phyloP scores from a whole-genome alignment of 1,139 yeast species.

The Diutina pseudorugosa region DNA sequence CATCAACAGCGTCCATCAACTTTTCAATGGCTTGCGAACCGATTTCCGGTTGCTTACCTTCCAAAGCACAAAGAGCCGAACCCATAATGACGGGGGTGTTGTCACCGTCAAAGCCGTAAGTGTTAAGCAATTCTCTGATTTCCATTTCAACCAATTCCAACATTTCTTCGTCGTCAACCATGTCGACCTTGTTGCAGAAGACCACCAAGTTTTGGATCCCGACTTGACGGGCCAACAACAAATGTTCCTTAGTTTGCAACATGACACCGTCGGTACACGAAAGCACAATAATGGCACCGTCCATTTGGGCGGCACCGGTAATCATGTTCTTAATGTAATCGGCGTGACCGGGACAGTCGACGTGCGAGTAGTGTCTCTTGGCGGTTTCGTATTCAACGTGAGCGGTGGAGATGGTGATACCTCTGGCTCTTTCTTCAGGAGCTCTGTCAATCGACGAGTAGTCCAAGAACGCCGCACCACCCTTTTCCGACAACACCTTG shows the following conservation, averaged over 20 bases:
- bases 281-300: slow-evolving; percentile 98
- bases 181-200: slow-evolving; percentile 94
- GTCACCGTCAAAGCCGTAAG: slow-evolving; percentile 97
- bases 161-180: slow-evolving; percentile 98
- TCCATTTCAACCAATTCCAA: slow-evolving; percentile 99
- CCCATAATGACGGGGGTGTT: slow-evolving; percentile 98
- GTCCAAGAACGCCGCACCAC: slow-evolving; percentile 91
- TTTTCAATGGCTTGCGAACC: slow-evolving; percentile 78
- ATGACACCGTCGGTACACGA: slow-evolving; percentile 99
- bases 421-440: slow-evolving; percentile 99
- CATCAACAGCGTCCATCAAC: slow-evolving; percentile 87
- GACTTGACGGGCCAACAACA: slow-evolving; percentile 96
- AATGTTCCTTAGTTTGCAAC: slow-evolving; percentile 99
- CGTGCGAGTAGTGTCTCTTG: slow-evolving; percentile 69
- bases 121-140: slow-evolving; percentile 89
- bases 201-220: slow-evolving; percentile 98
- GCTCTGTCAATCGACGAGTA: slow-evolving; percentile 93
- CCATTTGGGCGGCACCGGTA: slow-evolving; percentile 99
- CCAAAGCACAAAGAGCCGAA: slow-evolving; percentile 94
- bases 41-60: slow-evolving; percentile 79
- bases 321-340: slow-evolving; percentile 98
- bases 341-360: slow-evolving; percentile 80
- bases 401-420: slow-evolving; percentile 96
- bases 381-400: slow-evolving; percentile 94
- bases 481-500: slow-evolving; percentile 76